These are phyloP conservation scores for Plasmodiophora brassicae DNA, from an alignment of 208 protist genomes.

Conservation along the genomic window DNA sequence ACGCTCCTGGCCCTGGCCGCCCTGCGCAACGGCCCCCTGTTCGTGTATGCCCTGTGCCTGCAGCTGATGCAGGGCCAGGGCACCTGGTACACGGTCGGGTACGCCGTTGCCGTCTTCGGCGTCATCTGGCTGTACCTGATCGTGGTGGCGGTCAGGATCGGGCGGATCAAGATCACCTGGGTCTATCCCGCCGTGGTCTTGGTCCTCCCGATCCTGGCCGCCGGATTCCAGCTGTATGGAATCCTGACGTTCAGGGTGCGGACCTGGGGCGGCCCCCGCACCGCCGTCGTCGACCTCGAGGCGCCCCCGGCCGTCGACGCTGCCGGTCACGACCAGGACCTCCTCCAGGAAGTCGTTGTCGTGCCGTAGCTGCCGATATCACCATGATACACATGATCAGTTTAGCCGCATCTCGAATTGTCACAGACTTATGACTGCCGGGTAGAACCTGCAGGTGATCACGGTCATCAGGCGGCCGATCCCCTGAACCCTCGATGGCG, in stretches of 20 bases:
- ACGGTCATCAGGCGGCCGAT: too few species aligned
- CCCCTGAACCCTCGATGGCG: too few species aligned
- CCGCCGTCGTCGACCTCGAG: too few species aligned
- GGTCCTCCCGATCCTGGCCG: not conserved
- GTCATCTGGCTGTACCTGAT: not conserved
- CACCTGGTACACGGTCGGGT: not conserved
- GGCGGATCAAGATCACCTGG: conserved; percentile 6
- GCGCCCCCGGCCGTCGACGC: too few species aligned
- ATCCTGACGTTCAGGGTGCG: conserved; percentile 10
- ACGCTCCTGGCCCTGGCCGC: not conserved
- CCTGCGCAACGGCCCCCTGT: not conserved
- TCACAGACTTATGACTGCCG: too few species aligned
- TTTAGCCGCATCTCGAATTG: too few species aligned
- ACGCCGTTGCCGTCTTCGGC: not conserved
- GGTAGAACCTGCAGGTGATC: too few species aligned
- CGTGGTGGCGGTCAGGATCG: not conserved
- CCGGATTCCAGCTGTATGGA: not conserved
- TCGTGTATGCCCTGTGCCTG: not conserved
- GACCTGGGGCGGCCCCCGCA: not conserved
- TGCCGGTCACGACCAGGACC: too few species aligned
- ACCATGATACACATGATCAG: too few species aligned
- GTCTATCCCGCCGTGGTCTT: not conserved
- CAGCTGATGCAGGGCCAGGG: not conserved
- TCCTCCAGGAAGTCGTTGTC: too few species aligned
- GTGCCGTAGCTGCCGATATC: too few species aligned